These are phyloP conservation scores for Barnettozyma hawaiiensis DNA, from an alignment of 1,139 yeast species.

Conservation along the genomic window DNA sequence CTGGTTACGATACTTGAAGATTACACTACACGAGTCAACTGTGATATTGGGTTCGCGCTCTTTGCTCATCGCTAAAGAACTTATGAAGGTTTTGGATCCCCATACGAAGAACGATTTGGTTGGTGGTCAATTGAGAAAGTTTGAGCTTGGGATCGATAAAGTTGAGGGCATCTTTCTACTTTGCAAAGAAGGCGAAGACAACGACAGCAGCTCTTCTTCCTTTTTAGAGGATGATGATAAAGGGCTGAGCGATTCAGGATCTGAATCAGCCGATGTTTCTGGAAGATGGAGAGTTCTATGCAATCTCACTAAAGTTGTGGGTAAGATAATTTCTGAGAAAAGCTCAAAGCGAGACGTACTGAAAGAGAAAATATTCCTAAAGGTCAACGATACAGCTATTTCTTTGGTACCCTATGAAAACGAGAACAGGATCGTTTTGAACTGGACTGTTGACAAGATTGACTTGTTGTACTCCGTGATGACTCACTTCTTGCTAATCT, in stretches of 20 bases:
- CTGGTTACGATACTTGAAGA: slow-evolving; percentile 17
- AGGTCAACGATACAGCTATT: slow-evolving; percentile 24
- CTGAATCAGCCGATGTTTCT: slow-evolving; percentile 10
- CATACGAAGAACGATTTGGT: slow-evolving; percentile 39
- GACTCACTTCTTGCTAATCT: slow-evolving; percentile 47
- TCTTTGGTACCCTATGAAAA: slow-evolving; percentile 26
- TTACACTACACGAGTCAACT: slow-evolving; percentile 24
- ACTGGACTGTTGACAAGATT: slow-evolving; percentile 30
- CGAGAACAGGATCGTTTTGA: slow-evolving; percentile 30
- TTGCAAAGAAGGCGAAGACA: not conserved
- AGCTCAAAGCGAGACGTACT: slow-evolving; percentile 25
- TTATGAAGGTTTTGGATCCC: slow-evolving; percentile 31
- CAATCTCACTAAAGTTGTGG: slow-evolving; percentile 17
- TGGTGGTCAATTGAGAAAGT: slow-evolving; percentile 38
- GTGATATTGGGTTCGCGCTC: slow-evolving; percentile 55
- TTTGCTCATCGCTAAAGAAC: slow-evolving; percentile 44
- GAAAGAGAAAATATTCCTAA: slow-evolving; percentile 29
- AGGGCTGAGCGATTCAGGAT: slow-evolving; percentile 28
- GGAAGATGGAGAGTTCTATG: slow-evolving; percentile 15
- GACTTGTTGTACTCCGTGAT: slow-evolving; percentile 41
- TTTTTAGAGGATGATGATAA: slow-evolving; percentile 28
- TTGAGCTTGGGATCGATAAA: slow-evolving; percentile 26
- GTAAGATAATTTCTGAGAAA: slow-evolving; percentile 30
- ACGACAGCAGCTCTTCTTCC: slow-evolving; percentile 11
- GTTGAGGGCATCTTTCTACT: slow-evolving; percentile 12